Evolutionary conservation across 108 stramenopile genomes (phyloP).

Genomic region (Ochromonas danica): DNA sequence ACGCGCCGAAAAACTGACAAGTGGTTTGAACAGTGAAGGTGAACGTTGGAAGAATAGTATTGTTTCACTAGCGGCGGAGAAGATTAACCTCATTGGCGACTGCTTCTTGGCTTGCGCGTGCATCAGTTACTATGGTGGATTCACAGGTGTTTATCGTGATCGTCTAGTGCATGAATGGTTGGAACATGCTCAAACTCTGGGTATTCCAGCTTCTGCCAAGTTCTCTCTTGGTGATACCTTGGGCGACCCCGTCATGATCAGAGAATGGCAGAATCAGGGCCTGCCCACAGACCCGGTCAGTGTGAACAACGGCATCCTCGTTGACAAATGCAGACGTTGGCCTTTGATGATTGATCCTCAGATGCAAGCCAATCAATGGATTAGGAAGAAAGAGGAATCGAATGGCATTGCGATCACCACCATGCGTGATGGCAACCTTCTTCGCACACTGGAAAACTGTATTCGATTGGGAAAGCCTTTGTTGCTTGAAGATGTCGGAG

Average conservation of each 20-base stretch:
- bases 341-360: conserved; percentile 71
- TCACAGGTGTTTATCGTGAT: conserved; percentile 61
- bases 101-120: conserved; percentile 60
- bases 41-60: conserved; percentile 61
- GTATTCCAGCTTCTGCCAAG: conserved; percentile 47
- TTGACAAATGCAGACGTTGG: conserved; percentile 59
- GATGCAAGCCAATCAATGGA: conserved; percentile 67
- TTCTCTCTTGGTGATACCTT: conserved; percentile 54
- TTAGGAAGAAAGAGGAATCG: conserved; percentile 56
- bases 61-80: conserved; percentile 39
- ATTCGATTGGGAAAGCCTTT: conserved; percentile 64
- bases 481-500: conserved; percentile 63
- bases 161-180: conserved; percentile 53
- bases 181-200: conserved; percentile 3
- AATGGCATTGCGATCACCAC: conserved; percentile 50
- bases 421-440: conserved; percentile 58
- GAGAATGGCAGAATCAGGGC: conserved; percentile 61
- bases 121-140: conserved; percentile 62
- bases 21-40: conserved; percentile 58
- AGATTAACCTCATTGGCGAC: conserved; percentile 58
- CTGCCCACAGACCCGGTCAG: conserved; percentile 63
- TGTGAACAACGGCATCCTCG: conserved; percentile 61
- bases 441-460: conserved; percentile 56
- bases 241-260: conserved; percentile 58
- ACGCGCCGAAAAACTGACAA: conserved; percentile 63